phyloP scores from a whole-genome alignment of 2,329 filamentous ascomycete genomes.

The Phoma sp. region DNA sequence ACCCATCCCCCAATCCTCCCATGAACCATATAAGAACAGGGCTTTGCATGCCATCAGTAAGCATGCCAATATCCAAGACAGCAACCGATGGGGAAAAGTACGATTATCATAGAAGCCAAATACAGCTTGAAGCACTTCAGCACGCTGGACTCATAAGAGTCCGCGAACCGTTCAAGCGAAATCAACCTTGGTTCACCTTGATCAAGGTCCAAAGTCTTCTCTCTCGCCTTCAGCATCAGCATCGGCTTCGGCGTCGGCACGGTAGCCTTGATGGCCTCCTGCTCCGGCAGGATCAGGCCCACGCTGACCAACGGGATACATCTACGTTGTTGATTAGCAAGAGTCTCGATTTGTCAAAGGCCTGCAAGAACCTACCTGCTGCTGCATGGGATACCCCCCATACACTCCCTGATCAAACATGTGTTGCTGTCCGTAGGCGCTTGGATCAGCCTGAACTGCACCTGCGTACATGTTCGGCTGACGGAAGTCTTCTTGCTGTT shows the following conservation, averaged over 20 bases:
- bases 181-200: background rate
- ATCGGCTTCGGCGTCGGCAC: slow-evolving; percentile 46
- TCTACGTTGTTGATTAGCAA: slow-evolving; percentile 28
- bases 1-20: background rate
- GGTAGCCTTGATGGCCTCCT: slow-evolving; percentile 47
- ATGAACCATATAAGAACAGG: background rate
- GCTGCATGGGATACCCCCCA: slow-evolving; percentile 76
- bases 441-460: slow-evolving; percentile 76
- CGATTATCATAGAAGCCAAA: background rate
- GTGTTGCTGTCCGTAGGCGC: slow-evolving; percentile 76
- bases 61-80: background rate
- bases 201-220: slow-evolving; percentile 45
- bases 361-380: slow-evolving; percentile 69
- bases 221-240: slow-evolving; percentile 50
- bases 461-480: slow-evolving; percentile 82
- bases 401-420: slow-evolving; percentile 93
- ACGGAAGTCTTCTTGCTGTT: slow-evolving; percentile 72
- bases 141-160: too few relatives aligned
- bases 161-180: background rate
- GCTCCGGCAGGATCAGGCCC: slow-evolving; percentile 46
- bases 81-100: background rate
- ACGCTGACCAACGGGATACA: slow-evolving; percentile 49
- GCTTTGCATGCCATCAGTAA: background rate
- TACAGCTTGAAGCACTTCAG: background rate
- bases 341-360: background rate